These are phyloP conservation scores for Backusella tuberculispora DNA, from an alignment of 192 early-diverging fungal genomes.

Conservation along the genomic window DNA sequence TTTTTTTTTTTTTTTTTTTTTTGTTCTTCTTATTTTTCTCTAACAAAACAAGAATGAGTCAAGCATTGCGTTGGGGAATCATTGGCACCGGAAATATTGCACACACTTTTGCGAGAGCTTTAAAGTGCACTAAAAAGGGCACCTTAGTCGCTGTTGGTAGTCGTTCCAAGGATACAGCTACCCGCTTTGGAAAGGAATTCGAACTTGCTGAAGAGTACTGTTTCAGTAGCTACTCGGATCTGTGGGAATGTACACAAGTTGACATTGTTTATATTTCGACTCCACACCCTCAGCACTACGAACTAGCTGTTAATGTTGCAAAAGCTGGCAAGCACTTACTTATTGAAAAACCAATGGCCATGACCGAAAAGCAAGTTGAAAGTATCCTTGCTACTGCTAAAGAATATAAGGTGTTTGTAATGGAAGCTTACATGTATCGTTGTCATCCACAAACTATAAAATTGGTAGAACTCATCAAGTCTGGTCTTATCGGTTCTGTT, in stretches of 20 bases:
- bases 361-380: slow-evolving; percentile 35
- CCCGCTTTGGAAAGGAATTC: slow-evolving; percentile 28
- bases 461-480: slow-evolving; percentile 21
- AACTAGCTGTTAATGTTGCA: slow-evolving; percentile 51
- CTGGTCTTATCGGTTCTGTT: slow-evolving; percentile 34
- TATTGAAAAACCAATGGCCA: slow-evolving; percentile 44
- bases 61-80: slow-evolving; percentile 41
- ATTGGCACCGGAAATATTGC: slow-evolving; percentile 45
- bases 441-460: slow-evolving; percentile 42
- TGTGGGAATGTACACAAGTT: slow-evolving; percentile 55
- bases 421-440: slow-evolving; percentile 48
- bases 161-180: slow-evolving; percentile 24
- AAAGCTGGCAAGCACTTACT: slow-evolving; percentile 66
- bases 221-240: slow-evolving; percentile 49
- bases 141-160: slow-evolving; percentile 37
- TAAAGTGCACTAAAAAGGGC: slow-evolving; percentile 26
- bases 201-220: slow-evolving; percentile 17
- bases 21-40: background rate
- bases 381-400: slow-evolving; percentile 31
- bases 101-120: slow-evolving; percentile 38
- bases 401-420: slow-evolving; percentile 32
- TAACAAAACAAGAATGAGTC: background rate
- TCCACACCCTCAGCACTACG: slow-evolving; percentile 66
- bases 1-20: background rate
- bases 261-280: slow-evolving; percentile 71